Evolutionary conservation across 2,329 filamentous ascomycete species (phyloP).

Genomic region (Camptophora hylomeconis): DNA sequence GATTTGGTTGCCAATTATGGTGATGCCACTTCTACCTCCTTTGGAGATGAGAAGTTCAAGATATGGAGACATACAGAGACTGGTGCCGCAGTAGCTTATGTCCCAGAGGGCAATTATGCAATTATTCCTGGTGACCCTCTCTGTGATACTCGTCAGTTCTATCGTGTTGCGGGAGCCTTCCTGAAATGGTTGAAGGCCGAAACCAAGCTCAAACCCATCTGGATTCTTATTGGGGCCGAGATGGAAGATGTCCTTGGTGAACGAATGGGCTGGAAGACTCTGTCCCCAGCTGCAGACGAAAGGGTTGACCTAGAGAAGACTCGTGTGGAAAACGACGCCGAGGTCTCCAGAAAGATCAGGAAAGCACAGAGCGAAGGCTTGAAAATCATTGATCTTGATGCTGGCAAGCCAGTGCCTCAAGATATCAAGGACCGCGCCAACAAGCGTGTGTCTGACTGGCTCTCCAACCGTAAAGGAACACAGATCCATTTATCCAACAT

Average conservation of each 20-base stretch:
- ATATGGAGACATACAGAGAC: conserved; percentile 71
- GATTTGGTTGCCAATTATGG: conserved; percentile 92
- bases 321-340: conserved; percentile 49
- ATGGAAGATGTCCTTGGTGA: conserved; percentile 68
- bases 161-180: conserved; percentile 59
- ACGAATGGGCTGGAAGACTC: conserved; percentile 73
- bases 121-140: conserved; percentile 81
- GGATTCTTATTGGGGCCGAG: conserved; percentile 72
- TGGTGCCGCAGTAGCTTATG: conserved; percentile 75
- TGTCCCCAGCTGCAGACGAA: conserved; percentile 82
- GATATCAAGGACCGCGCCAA: conserved; percentile 60
- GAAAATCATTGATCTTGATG: conserved; percentile 59
- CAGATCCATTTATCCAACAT: conserved; percentile 89
- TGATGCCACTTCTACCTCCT: conserved; percentile 85
- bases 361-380: conserved; percentile 73
- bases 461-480: conserved; percentile 62
- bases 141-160: conserved; percentile 66
- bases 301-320: conserved; percentile 64
- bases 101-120: conserved; percentile 61
- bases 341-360: conserved; percentile 62
- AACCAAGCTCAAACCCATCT: conserved; percentile 62
- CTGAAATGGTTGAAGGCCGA: conserved; percentile 62
- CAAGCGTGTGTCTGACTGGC: conserved; percentile 65
- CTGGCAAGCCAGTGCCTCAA: conserved; percentile 49
- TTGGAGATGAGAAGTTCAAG: conserved; percentile 78